Conservation (phyloP, 352 stramenopile species). For the Globisporangium yorkense region DNA sequence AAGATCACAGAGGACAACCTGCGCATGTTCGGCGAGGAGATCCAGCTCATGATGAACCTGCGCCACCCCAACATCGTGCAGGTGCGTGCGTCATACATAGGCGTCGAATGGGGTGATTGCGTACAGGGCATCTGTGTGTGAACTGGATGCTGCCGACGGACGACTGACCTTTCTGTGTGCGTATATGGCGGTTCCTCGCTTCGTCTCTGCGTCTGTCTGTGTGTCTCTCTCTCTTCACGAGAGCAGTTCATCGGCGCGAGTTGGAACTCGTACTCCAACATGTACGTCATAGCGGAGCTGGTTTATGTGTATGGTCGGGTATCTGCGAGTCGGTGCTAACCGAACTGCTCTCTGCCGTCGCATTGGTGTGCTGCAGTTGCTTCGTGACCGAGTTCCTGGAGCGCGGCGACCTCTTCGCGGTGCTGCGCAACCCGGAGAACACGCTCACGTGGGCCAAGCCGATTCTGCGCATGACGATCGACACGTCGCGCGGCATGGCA, state of each 20-base stretch:
- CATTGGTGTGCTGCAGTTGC: slow-evolving; percentile 35
- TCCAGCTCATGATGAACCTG: slow-evolving; percentile 89
- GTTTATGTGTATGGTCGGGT: not conserved
- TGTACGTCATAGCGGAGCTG: slow-evolving; percentile 42
- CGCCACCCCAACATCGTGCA: slow-evolving; percentile 86
- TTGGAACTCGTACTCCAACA: slow-evolving; percentile 91
- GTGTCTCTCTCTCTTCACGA: not conserved
- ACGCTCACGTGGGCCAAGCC: slow-evolving; percentile 81
- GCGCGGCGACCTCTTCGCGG: slow-evolving; percentile 73
- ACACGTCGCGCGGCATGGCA: slow-evolving; percentile 92
- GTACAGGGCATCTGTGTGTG: not conserved
- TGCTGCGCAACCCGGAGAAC: slow-evolving; percentile 77
- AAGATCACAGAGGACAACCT: slow-evolving; percentile 88
- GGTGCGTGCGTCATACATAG: slow-evolving; percentile 13
- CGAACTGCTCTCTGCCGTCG: not conserved
- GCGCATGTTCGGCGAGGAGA: slow-evolving; percentile 86
- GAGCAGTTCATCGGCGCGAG: slow-evolving; percentile 82
- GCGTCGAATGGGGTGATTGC: not conserved
- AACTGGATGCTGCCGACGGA: not conserved
- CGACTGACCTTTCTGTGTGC: not conserved
- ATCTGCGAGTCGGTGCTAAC: not conserved
- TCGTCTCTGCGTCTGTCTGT: not conserved
- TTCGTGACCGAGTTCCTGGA: slow-evolving; percentile 88
- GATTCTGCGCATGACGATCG: slow-evolving; percentile 86
- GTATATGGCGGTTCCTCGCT: not conserved